Percentiles rank a stretch among this genome's conserved stretches.
phyloP scores from a whole-genome alignment of 2,329 filamentous ascomycete species.

The Ophiocordyceps polyrhachis-furcata region DNA sequence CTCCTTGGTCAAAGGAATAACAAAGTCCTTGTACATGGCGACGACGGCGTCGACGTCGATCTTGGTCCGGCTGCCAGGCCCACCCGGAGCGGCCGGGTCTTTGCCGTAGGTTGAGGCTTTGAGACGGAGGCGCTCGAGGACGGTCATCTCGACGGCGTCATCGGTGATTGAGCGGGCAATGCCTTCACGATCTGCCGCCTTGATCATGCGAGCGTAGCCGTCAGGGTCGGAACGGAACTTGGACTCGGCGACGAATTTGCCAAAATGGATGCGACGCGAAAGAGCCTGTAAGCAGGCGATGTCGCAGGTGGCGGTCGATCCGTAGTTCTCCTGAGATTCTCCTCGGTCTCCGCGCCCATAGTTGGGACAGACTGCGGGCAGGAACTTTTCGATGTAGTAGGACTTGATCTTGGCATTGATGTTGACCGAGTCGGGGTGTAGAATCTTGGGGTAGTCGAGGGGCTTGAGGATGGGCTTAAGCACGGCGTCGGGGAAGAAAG shows the following conservation, averaged over 20 bases:
- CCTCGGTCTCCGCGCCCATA: slow-evolving; percentile 63
- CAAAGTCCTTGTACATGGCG: slow-evolving; percentile 74
- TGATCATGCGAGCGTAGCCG: slow-evolving; percentile 66
- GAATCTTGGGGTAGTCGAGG: slow-evolving; percentile 70
- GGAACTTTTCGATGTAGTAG: slow-evolving; percentile 66
- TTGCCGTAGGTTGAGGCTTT: slow-evolving; percentile 91
- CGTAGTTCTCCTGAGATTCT: slow-evolving; percentile 86
- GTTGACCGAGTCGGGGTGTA: slow-evolving; percentile 78
- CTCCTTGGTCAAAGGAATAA: slow-evolving; percentile 94
- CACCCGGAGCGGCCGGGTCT: slow-evolving; percentile 50
- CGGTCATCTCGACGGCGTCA: slow-evolving; percentile 71
- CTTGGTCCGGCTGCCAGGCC: slow-evolving; percentile 45
- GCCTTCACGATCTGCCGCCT: slow-evolving; percentile 56
- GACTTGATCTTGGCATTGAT: slow-evolving; percentile 75
- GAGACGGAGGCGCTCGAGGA: slow-evolving; percentile 65
- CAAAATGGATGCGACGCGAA: slow-evolving; percentile 84
- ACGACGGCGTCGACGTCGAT: slow-evolving; percentile 88
- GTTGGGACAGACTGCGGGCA: slow-evolving; percentile 67
- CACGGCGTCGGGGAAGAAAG: slow-evolving; percentile 77
- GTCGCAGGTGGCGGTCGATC: slow-evolving; percentile 77
- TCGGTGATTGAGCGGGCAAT: slow-evolving; percentile 88
- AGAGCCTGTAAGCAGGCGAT: slow-evolving; percentile 79
- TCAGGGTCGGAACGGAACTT: slow-evolving; percentile 79
- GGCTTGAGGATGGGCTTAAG: slow-evolving; percentile 71
- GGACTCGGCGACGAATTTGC: slow-evolving; percentile 92